These are phyloP conservation scores for Astragalus glycyphyllos DNA, from an alignment of 306 rosid genomes.

Conservation along the genomic window DNA sequence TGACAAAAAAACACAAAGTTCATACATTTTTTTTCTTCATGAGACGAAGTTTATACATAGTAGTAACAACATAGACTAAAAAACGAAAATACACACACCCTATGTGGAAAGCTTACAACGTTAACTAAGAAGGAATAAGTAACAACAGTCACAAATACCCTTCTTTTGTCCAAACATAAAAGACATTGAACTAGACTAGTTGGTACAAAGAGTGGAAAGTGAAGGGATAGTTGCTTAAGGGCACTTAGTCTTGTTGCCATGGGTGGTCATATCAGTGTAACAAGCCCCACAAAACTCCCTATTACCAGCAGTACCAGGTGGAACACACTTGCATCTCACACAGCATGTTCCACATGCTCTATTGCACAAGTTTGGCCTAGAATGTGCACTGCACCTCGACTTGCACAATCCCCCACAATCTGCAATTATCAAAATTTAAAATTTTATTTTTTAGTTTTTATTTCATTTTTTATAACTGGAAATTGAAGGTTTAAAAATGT, in stretches of 20 bases:
- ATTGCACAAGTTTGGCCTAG: conserved; percentile 60
- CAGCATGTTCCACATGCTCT: conserved; percentile 75
- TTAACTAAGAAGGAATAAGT: too few species aligned
- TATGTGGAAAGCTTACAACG: too few species aligned
- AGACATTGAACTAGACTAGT: neutral
- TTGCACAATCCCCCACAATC: conserved; percentile 64
- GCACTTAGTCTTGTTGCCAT: conserved; percentile 64
- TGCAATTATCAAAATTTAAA: neutral
- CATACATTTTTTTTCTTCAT: too few species aligned
- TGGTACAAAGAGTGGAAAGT: neutral
- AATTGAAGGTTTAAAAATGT: too few species aligned
- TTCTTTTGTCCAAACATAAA: too few species aligned
- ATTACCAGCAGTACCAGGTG: conserved; percentile 73
- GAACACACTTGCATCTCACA: conserved; percentile 71
- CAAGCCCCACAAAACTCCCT: conserved; percentile 73
- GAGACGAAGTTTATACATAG: too few species aligned
- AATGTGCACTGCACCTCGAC: conserved; percentile 55
- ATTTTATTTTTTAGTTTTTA: too few species aligned
- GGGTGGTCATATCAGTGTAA: conserved; percentile 73
- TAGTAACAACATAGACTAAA: too few species aligned
- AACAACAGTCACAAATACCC: too few species aligned
- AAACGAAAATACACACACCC: too few species aligned
- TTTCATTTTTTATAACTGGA: neutral
- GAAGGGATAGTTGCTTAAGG: conserved; percentile 52
- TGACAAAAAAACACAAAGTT: too few species aligned